phyloP scores from a whole-genome alignment of 2,329 filamentous ascomycete species.

The Fusarium lyarnte region DNA sequence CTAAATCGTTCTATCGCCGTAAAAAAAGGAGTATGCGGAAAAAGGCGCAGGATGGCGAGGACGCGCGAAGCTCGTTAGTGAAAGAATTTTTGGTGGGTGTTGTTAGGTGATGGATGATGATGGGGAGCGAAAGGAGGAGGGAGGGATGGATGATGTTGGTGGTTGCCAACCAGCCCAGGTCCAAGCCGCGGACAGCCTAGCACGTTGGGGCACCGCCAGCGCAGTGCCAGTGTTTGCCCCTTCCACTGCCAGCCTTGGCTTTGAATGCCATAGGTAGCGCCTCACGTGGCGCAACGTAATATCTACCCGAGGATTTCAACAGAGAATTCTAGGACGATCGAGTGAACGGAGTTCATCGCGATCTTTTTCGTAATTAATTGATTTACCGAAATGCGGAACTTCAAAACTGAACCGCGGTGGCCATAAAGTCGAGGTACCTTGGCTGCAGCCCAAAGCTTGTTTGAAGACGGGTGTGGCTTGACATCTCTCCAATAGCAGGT shows the following conservation, averaged over 20 bases:
- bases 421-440: slow-evolving; percentile 1
- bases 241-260: slow-evolving; percentile 21
- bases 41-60: background rate
- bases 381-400: background rate
- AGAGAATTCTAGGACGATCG: background rate
- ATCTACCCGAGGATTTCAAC: background rate
- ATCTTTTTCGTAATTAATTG: background rate
- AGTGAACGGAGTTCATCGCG: background rate
- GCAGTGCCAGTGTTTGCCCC: slow-evolving; percentile 14
- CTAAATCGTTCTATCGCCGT: slow-evolving; percentile 30
- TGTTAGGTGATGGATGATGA: slow-evolving; percentile 39
- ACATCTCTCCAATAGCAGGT: background rate
- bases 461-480: slow-evolving; percentile 25
- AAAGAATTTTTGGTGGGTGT: slow-evolving; percentile 36
- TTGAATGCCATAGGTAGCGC: slow-evolving; percentile 28
- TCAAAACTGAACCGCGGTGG: slow-evolving; percentile 1
- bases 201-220: slow-evolving; percentile 7
- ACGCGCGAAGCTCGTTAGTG: slow-evolving; percentile 20
- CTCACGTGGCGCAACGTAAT: slow-evolving; percentile 30
- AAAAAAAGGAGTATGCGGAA: background rate
- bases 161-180: slow-evolving; percentile 19
- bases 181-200: background rate
- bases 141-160: slow-evolving; percentile 31
- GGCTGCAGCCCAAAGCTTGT: slow-evolving; percentile 7
- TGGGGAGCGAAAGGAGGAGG: slow-evolving; percentile 34